Percentiles rank a stretch among this genome's conserved stretches.
Conservation (phyloP, 495 filamentous ascomycete species). For the Jackrogersella multiformis region DNA sequence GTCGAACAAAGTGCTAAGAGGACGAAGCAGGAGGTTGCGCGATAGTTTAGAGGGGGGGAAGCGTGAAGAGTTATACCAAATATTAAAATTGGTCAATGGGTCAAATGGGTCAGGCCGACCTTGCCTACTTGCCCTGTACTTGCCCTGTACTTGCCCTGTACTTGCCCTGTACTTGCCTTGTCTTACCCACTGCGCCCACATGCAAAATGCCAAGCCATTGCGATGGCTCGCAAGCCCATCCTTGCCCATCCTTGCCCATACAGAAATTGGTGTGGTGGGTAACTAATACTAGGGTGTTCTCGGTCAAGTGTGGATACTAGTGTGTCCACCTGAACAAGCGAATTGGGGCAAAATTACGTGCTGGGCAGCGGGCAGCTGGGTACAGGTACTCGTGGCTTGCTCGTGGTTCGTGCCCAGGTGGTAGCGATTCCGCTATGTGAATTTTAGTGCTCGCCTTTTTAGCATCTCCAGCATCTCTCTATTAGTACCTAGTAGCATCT, state of each 20-base stretch:
- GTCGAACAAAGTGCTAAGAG: slow-evolving; percentile 32
- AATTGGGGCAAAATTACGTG: slow-evolving; percentile 38
- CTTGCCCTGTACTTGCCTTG: slow-evolving; percentile 1
- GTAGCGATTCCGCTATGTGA: background rate
- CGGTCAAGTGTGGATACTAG: slow-evolving; percentile 41
- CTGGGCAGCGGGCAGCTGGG: too few species aligned
- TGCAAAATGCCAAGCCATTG: slow-evolving; percentile 42
- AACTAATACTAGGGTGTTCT: slow-evolving; percentile 39
- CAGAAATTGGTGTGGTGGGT: slow-evolving; percentile 42
- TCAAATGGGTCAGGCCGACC: background rate
- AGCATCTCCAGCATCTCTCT: slow-evolving; percentile 7
- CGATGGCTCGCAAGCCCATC: too few species aligned
- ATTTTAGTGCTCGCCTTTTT: background rate
- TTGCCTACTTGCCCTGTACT: background rate
- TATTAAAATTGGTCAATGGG: slow-evolving; percentile 41
- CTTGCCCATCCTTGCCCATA: background rate
- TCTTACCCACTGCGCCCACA: slow-evolving; percentile 30
- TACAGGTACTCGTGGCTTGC: slow-evolving; percentile 29
- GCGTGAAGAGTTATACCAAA: slow-evolving; percentile 34
- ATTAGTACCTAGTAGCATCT: too few species aligned
- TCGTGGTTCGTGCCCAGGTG: background rate
- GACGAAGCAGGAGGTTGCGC: slow-evolving; percentile 29
- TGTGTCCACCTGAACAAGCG: slow-evolving; percentile 44
- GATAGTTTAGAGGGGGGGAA: slow-evolving; percentile 32
- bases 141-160: background rate